Conservation (phyloP, 192 early-diverging fungal genomes). For the Pilaira anomala region DNA sequence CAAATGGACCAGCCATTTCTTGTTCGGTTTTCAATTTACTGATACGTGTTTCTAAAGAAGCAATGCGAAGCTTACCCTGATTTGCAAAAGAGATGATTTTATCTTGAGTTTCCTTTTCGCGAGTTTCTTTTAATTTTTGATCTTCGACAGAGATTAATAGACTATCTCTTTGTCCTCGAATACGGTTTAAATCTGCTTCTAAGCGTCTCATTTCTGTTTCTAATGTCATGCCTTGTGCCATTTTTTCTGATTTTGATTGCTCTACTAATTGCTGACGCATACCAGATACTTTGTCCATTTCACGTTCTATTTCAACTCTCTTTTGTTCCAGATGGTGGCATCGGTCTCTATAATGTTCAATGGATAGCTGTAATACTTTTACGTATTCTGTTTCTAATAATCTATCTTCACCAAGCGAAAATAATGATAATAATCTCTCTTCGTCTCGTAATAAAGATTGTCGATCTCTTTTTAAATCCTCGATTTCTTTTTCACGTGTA, state of each 20-base stretch:
- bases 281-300: conserved; percentile 40
- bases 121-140: neutral
- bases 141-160: conserved; percentile 47
- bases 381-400: conserved; percentile 48
- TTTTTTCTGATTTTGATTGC: conserved; percentile 34
- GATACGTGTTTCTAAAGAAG: conserved; percentile 5
- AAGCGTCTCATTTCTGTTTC: conserved; percentile 51
- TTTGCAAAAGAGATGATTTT: conserved; percentile 10
- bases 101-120: neutral
- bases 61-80: conserved; percentile 13
- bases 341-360: conserved; percentile 46
- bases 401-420: conserved; percentile 49
- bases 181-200: conserved; percentile 51
- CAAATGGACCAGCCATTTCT: conserved; percentile 19
- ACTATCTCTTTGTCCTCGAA: conserved; percentile 51
- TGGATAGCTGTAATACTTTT: conserved; percentile 44
- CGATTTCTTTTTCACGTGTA: conserved; percentile 48
- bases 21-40: conserved; percentile 7
- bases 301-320: conserved; percentile 38
- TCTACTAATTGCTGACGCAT: conserved; percentile 43
- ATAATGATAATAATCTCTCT: conserved; percentile 45
- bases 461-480: conserved; percentile 47
- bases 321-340: conserved; percentile 44
- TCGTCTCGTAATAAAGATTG: conserved; percentile 42
- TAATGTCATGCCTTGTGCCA: conserved; percentile 41